A percentile compares a stretch with the other conserved stretches of the same genome.
Conservation (phyloP, 2,329 filamentous ascomycete genomes). For the Scedosporium dehoogii region DNA sequence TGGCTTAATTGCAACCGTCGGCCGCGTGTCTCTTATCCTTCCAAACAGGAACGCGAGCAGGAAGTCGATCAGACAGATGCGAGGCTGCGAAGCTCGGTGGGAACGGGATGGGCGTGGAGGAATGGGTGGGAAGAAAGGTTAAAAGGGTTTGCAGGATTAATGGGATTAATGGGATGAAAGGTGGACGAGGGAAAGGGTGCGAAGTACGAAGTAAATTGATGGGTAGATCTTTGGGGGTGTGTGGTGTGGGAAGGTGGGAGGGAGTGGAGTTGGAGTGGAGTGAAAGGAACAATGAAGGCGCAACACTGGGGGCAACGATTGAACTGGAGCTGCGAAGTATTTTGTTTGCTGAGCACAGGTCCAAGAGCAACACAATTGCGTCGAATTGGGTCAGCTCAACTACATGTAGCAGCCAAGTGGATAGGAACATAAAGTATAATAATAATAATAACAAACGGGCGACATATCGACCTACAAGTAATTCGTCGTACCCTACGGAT, state of each 20-base stretch:
- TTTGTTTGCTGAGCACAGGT: too few relatives aligned
- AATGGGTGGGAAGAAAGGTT: neutral
- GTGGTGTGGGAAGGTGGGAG: neutral
- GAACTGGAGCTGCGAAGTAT: too few relatives aligned
- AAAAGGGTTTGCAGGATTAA: neutral
- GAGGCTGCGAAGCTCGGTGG: neutral
- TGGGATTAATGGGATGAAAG: neutral
- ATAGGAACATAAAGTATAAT: too few relatives aligned
- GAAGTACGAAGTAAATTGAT: neutral
- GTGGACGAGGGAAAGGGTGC: neutral
- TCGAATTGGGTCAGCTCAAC: too few relatives aligned
- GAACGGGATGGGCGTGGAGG: neutral
- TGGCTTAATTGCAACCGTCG: neutral
- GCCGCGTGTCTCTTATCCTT: neutral
- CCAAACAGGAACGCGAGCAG: neutral
- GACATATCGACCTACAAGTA: too few relatives aligned
- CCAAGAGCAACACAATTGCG: too few relatives aligned
- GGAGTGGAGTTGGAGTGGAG: neutral
- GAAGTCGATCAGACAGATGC: slow-evolving; percentile 4
- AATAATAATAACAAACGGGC: too few relatives aligned
- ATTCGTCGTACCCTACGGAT: too few relatives aligned
- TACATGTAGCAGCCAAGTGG: too few relatives aligned
- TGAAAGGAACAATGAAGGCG: too few relatives aligned
- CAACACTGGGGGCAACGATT: too few relatives aligned
- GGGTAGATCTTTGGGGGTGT: neutral